Base-by-base conservation (phyloP, 306 rosid species). In the Cucurbita moschata region DNA sequence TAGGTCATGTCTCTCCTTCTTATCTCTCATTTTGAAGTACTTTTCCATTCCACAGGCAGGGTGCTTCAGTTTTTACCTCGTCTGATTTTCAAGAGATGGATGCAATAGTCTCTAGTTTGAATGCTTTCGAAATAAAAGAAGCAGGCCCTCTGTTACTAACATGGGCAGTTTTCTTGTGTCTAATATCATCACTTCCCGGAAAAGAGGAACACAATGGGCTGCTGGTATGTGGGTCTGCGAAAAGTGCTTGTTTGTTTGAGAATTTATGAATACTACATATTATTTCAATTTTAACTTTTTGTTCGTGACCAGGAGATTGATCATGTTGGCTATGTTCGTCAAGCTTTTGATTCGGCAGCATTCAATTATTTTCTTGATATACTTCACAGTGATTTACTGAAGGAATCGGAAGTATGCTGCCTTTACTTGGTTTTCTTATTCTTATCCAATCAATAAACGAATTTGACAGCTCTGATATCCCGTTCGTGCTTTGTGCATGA, bases 161-260 rank as follows among this genome's bases (percentile, higher is more conserved):
- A 30, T 93, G 98, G 97, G 98, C 97, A 13, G 97, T 89, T 53
- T 90, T 87, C 84, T 90, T 93, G 78, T 88, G 91, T 84, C 78
- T 90, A 54, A 83, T 83, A 77, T 82, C 88, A 76, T 88, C 98
- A 79, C 97, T 93, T 77, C 89, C 96, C 0, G 92, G 83, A 47
- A 93, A 87, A 82, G 89, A 88, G 82, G 92, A 82, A 59, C 88
- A 66, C 79, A 80, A 71, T 67, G 88, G 75, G 67, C 83, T 90
- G 71, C 81, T 78, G 89, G 98, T 93, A 83, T 43, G 84, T 73
- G 40, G 77, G 68, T 79, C 59, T 61, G 73, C 76, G 44, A 79
- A 66, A 54, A 57, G 49, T 76, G 30, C 79, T 63, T 68, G 74
- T 49, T 71, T 58, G 77, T 60, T 50, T 47, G 7, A 51, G 75